Evolutionary conservation across 257 asterid species (phyloP), one percentile per base, ranked within the genome.

Genomic region (Forsythia viridissima): DNA sequence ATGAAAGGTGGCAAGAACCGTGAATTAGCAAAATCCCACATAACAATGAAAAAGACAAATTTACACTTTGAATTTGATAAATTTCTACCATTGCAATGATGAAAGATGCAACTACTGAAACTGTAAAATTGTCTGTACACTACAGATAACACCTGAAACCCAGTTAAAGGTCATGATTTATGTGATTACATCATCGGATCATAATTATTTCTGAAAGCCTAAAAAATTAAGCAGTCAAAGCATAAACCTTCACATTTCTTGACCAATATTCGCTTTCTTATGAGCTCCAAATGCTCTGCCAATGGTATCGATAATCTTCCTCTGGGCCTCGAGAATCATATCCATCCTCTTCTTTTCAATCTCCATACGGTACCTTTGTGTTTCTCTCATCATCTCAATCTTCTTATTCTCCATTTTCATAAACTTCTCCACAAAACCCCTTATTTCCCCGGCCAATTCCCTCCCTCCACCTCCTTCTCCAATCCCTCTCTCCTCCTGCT

Each of bases 301-400:
- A 80, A 93, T 90, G 5, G 93, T 81, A 70, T 89, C 92, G 55
- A 89, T 82, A 67, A 94, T 86, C 85, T 88, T 93, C 87, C 91
- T 89, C 75, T 91, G 97, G 2, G 93, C 89, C 16, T 92, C 94
- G 1, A 86, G 82, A 77, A 93, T 94, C 98, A 93, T 94, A n/a
- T 87, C 96, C 90, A 84, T 87, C 87, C 93, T 89, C 90, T 88
- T 93, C 86, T 86, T 89, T 86, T 94, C 98, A 96, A 91, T 90
- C 88, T 94, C 96, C 91, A 89, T 89, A 24, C 93, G 66, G 30
- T 44, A 79, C 85, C 87, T 90, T 83, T 91, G 91, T 0, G 89
- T 86, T 80, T 90, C 96, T 77, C 87, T 82, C 93, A 90, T 87
- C 97, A 87, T 89, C 88, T 93, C 98, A 41, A 94, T 89, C 89